These are phyloP conservation scores for Nyctanthes arbortristis DNA, from an alignment of 257 asterid species.

Conservation along the genomic window DNA sequence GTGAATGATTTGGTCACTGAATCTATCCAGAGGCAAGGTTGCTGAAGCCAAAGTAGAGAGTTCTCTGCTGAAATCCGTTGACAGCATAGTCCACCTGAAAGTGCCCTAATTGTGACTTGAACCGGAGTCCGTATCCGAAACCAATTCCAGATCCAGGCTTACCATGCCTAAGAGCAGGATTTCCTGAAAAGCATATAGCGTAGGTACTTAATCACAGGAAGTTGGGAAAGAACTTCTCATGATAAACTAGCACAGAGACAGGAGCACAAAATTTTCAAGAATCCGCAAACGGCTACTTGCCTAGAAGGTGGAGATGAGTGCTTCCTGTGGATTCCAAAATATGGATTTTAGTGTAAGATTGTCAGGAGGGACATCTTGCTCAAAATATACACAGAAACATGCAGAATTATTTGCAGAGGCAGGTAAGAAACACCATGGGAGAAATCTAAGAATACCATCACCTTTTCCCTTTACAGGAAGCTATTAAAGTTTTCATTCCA, in stretches of 20 bases:
- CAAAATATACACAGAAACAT: not conserved
- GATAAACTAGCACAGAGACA: not conserved
- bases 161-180: slow-evolving; percentile 87
- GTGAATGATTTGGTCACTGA: slow-evolving; percentile 10
- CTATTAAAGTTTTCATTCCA: not conserved
- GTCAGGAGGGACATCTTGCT: not conserved
- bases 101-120: slow-evolving; percentile 80
- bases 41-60: slow-evolving; percentile 76
- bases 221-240: not conserved
- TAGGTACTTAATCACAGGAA: not conserved
- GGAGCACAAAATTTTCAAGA: not conserved
- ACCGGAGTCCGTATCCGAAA: slow-evolving; percentile 80
- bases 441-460: no score
- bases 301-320: not conserved
- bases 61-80: slow-evolving; percentile 75
- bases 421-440: not conserved
- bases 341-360: no score
- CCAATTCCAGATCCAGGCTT: slow-evolving; percentile 89
- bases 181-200: slow-evolving; percentile 45
- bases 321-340: not conserved
- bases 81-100: slow-evolving; percentile 78
- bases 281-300: not conserved
- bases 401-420: not conserved
- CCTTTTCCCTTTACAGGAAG: not conserved
- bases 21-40: slow-evolving; percentile 46